Evolutionary conservation across 1,284 basidiomycete species (phyloP).

Genomic region (Sporisorium reilianum): DNA sequence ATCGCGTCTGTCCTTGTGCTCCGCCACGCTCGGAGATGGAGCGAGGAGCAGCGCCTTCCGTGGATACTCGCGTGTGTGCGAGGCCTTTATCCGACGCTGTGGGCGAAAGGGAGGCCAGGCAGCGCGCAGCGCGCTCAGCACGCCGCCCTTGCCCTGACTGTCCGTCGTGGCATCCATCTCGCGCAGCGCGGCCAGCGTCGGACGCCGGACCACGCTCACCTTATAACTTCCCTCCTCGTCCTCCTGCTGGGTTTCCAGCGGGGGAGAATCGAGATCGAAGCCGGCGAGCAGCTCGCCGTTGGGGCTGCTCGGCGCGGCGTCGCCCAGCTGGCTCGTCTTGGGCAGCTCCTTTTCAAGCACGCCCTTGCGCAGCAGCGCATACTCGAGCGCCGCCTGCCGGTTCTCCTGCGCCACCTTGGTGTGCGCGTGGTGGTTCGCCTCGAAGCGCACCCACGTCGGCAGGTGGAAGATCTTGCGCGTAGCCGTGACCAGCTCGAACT

Average conservation of each 20-base stretch:
- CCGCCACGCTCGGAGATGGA: background rate
- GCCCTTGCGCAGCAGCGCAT: background rate
- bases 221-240: background rate
- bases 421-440: slow-evolving; percentile 29
- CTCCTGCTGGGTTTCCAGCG: background rate
- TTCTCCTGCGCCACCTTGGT: slow-evolving; percentile 7
- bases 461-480: slow-evolving; percentile 25
- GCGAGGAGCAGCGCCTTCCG: background rate
- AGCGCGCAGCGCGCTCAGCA: slow-evolving; percentile 14
- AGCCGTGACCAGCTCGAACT: slow-evolving; percentile 21
- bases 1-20: slow-evolving; percentile 23
- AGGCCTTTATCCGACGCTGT: slow-evolving; percentile 27
- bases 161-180: background rate
- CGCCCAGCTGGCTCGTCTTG: slow-evolving; percentile 20
- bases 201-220: slow-evolving; percentile 18
- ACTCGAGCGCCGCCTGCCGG: slow-evolving; percentile 11
- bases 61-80: background rate
- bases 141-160: background rate
- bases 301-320: slow-evolving; percentile 28
- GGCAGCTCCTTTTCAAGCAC: slow-evolving; percentile 3
- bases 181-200: slow-evolving; percentile 23
- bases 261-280: slow-evolving; percentile 10
- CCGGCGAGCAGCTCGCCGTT: slow-evolving; percentile 40
- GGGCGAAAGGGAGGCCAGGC: slow-evolving; percentile 13
- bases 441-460: slow-evolving; percentile 29